Base-by-base conservation (phyloP, 1,284 basidiomycete species). In the Anthracocystis walkeri region DNA sequence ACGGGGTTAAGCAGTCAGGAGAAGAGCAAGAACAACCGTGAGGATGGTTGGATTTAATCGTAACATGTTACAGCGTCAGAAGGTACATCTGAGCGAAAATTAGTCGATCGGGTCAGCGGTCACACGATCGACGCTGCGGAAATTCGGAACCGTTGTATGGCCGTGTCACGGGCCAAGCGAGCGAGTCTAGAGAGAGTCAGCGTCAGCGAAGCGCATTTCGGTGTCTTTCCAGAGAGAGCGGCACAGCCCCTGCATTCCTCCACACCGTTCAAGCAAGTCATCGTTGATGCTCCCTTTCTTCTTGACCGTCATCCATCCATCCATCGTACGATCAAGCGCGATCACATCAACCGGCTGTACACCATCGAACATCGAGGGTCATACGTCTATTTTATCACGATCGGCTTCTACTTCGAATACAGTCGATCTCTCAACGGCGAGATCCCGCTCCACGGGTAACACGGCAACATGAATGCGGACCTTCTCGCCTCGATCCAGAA, bases 401-500 rank as follows among this genome's bases (percentile, higher is more conserved):
- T 18, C 25, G 18, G 46, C 46, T 31, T 16, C 14, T 31, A 29
- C 27, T 38, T 16, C 3, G 16, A 14, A 14, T 16, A 18, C 16
- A 31, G 27, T 18, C 7, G 27, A 10, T 46, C 10, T 27, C 23
- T 46, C 12, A 6, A 5, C 11, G 10, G 46, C 46, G 18, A 14
- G 7, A 8, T 31, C 16, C 4, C 46, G 27, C 25, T 10, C 16
- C 1, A 29, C 18, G 21, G 44, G 16, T 38, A 27, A 55, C 18
- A 45, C 27, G 31, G 18, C 55, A 65, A 23, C 42, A 76, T 76
- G 74, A 76, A 76, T 60, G 65, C 68, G 11, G 74, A 71, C 2
- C 69, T 76, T 33, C 59, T 72, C 27, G 14, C 42, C 8, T 66
- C 65, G 2, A 76, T 76, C 49, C 68, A 72, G 55, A 76, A 72